Evolutionary conservation across 306 rosid species (phyloP).

Genomic region (Acacia crassicarpa): DNA sequence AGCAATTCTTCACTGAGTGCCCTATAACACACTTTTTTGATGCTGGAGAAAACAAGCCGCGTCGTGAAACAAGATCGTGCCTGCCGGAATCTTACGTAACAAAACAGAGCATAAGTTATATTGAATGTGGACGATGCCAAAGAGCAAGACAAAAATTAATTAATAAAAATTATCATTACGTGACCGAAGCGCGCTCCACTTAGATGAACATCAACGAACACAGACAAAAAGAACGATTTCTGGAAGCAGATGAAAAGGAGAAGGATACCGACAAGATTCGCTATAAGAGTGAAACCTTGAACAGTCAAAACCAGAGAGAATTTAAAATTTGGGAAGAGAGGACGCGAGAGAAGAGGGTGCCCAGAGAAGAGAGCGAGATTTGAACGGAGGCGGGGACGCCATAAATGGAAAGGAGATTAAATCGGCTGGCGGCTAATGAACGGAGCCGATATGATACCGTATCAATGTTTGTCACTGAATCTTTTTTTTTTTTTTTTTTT

Average conservation of each 20-base stretch:
- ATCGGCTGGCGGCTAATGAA: not conserved
- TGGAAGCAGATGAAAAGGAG: not conserved
- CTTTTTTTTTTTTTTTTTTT: too few relatives aligned
- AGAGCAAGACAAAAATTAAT: not conserved
- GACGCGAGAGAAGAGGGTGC: not conserved
- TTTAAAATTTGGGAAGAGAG: not conserved
- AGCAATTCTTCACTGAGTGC: not conserved
- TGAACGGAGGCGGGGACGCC: not conserved
- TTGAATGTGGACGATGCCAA: not conserved
- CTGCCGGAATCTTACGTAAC: not conserved
- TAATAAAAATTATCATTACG: not conserved
- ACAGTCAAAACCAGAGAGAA: not conserved
- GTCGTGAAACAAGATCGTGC: not conserved
- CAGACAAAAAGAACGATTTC: not conserved
- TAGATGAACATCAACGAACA: slow-evolving; percentile 23
- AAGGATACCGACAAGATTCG: not conserved
- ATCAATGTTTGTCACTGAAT: not conserved
- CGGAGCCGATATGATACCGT: not conserved
- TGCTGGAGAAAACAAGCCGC: not conserved
- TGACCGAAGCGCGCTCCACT: not conserved
- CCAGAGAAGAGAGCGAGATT: not conserved
- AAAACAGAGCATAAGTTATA: not conserved
- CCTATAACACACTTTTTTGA: not conserved
- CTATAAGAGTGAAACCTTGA: not conserved
- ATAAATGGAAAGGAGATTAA: not conserved